These are phyloP conservation scores for Arthrinium phaeospermum DNA, from an alignment of 2,329 filamentous ascomycete species.

Conservation along the genomic window DNA sequence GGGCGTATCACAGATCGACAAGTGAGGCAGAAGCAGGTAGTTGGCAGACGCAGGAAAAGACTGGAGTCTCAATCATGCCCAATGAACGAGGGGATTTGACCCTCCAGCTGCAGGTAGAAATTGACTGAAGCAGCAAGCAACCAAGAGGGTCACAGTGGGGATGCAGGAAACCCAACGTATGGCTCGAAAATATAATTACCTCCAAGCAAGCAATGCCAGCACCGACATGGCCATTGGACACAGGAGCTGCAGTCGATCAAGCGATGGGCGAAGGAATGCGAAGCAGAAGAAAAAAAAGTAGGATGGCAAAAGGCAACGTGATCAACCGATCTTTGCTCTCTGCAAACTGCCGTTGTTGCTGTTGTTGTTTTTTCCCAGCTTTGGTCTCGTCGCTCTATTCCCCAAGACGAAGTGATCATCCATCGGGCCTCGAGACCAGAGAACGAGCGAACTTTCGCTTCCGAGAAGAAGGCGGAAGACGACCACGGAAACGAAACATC, in stretches of 20 bases:
- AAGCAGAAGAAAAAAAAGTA: not conserved
- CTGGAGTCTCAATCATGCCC: constrained; percentile 39
- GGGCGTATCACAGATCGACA: constrained; percentile 29
- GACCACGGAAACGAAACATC: not conserved
- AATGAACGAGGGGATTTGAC: constrained; percentile 34
- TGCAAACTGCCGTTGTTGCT: not conserved
- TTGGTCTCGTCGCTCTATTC: not conserved
- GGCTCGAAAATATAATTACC: constrained; percentile 13
- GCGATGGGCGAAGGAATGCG: not conserved
- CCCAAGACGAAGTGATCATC: not conserved
- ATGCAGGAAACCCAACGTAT: not conserved
- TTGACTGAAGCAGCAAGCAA: not conserved
- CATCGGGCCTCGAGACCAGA: not conserved
- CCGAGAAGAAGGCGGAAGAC: not conserved
- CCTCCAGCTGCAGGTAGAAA: constrained; percentile 12
- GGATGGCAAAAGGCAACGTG: not conserved
- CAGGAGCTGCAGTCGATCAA: constrained; percentile 1
- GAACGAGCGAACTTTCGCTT: not conserved
- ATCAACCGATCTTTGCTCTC: not conserved
- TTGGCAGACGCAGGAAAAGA: constrained; percentile 27
- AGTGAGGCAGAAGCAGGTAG: constrained; percentile 29
- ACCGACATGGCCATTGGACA: not conserved
- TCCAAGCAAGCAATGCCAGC: not conserved
- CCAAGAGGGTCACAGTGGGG: not conserved
- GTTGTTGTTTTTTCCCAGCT: not conserved